These are phyloP conservation scores for Microbotryum silenes-acaulis DNA, from an alignment of 1,284 basidiomycete species.

Conservation along the genomic window DNA sequence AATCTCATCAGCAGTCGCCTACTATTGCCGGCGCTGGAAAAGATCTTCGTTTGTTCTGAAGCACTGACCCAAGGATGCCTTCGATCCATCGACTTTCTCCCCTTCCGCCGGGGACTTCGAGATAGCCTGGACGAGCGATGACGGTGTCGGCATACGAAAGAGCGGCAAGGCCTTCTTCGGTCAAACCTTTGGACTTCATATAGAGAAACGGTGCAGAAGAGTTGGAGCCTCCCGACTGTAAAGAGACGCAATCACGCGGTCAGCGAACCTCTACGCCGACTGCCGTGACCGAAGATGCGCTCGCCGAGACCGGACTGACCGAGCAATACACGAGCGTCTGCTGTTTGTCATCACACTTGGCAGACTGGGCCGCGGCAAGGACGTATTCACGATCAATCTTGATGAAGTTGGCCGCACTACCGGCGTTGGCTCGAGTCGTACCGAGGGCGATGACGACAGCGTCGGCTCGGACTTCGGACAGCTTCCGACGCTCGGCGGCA, in stretches of 20 bases:
- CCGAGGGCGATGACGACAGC: slow-evolving; percentile 57
- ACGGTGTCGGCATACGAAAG: slow-evolving; percentile 62
- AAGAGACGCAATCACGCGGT: background rate
- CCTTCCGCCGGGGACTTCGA: slow-evolving; percentile 44
- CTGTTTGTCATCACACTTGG: slow-evolving; percentile 48
- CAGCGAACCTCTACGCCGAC: background rate
- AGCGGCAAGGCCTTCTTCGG: slow-evolving; percentile 57
- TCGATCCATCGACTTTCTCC: slow-evolving; percentile 47
- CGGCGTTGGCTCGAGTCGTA: slow-evolving; percentile 55
- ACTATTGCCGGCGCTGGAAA: too few relatives aligned
- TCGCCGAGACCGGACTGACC: slow-evolving; percentile 39
- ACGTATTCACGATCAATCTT: slow-evolving; percentile 72
- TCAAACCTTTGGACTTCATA: slow-evolving; percentile 58
- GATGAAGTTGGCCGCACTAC: slow-evolving; percentile 57
- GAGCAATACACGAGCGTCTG: slow-evolving; percentile 65
- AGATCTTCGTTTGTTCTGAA: background rate
- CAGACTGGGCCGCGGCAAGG: slow-evolving; percentile 57
- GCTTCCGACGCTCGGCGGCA: slow-evolving; percentile 43
- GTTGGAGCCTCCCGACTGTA: slow-evolving; percentile 49
- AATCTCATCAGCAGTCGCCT: too few relatives aligned
- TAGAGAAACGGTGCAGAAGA: slow-evolving; percentile 49
- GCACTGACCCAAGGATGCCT: slow-evolving; percentile 44
- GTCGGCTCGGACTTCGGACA: slow-evolving; percentile 56
- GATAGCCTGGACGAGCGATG: slow-evolving; percentile 55
- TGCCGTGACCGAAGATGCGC: background rate